These are phyloP conservation scores for Aspergillus fijiensis DNA, from an alignment of 2,329 filamentous ascomycete genomes.

Conservation along the genomic window DNA sequence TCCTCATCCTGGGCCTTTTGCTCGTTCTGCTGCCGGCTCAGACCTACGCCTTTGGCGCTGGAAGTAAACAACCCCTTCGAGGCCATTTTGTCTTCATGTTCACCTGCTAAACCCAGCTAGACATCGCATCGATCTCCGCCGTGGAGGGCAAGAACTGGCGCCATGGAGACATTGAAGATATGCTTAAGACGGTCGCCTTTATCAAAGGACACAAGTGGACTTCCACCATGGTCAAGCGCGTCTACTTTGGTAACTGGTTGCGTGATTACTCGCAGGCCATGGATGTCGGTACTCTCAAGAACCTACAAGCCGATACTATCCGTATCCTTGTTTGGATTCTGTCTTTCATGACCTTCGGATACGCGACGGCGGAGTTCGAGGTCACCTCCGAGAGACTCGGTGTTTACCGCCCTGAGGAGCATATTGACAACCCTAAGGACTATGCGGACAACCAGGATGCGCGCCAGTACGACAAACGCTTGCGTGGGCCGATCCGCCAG, in stretches of 20 bases:
- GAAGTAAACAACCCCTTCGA: conserved; percentile 34
- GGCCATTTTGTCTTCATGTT: background rate
- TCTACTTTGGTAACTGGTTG: conserved; percentile 85
- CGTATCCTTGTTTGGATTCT: conserved; percentile 78
- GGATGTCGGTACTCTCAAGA: conserved; percentile 76
- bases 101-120: conserved; percentile 24
- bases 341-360: conserved; percentile 78
- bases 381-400: conserved; percentile 78
- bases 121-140: conserved; percentile 51
- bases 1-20: conserved; percentile 39
- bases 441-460: conserved; percentile 88
- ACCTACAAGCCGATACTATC: conserved; percentile 74
- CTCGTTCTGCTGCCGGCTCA: conserved; percentile 39
- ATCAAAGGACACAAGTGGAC: conserved; percentile 84
- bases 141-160: conserved; percentile 55
- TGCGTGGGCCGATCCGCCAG: conserved; percentile 74
- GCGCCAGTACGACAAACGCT: conserved; percentile 69
- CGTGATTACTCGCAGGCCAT: conserved; percentile 82
- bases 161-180: conserved; percentile 72
- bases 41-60: conserved; percentile 47
- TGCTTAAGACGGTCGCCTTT: conserved; percentile 74
- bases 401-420: conserved; percentile 72
- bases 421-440: conserved; percentile 69
- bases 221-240: conserved; percentile 71
- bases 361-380: conserved; percentile 83